Evolutionary conservation across 495 filamentous ascomycete genomes (phyloP).

Genomic region (Daldinia childiae): DNA sequence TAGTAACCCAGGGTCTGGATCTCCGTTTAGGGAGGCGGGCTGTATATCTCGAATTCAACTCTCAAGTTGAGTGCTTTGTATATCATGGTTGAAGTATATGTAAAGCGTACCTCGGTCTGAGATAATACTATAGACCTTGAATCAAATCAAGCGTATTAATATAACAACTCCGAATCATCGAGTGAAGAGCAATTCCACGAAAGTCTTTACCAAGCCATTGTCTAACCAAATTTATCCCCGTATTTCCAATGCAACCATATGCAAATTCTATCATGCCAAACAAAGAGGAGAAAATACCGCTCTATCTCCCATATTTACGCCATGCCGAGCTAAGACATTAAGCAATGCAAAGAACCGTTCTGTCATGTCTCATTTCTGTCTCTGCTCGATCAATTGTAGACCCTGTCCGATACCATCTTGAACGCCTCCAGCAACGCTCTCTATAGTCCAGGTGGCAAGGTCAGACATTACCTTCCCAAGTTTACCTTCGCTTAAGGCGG

Average conservation of each 20-base stretch:
- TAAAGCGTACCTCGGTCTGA: constrained; percentile 13
- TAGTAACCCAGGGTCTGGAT: constrained; percentile 17
- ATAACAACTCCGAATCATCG: constrained; percentile 1
- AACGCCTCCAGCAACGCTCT: constrained; percentile 68
- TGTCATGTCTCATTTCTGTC: constrained; percentile 35
- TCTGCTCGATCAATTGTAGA: constrained; percentile 57
- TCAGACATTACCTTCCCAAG: constrained; percentile 62
- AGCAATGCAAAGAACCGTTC: constrained; percentile 21
- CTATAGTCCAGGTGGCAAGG: constrained; percentile 64
- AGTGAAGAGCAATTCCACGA: background rate
- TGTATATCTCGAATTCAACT: constrained; percentile 15
- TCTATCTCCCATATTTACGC: constrained; percentile 15
- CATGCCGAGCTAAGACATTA: background rate
- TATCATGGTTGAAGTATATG: constrained; percentile 26
- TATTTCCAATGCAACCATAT: constrained; percentile 26
- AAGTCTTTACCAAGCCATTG: constrained; percentile 4
- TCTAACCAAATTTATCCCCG: constrained; percentile 2
- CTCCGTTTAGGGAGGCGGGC: background rate
- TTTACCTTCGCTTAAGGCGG: constrained; percentile 65
- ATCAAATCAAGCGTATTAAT: constrained; percentile 3
- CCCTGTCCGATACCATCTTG: constrained; percentile 73
- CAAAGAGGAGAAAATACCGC: background rate
- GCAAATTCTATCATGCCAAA: background rate
- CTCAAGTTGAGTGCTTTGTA: constrained; percentile 20
- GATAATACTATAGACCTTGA: constrained; percentile 18